Evolutionary conservation across 352 stramenopile species (phyloP), one percentile per base, ranked within the genome.

Genomic region (Pythium coloratum): DNA sequence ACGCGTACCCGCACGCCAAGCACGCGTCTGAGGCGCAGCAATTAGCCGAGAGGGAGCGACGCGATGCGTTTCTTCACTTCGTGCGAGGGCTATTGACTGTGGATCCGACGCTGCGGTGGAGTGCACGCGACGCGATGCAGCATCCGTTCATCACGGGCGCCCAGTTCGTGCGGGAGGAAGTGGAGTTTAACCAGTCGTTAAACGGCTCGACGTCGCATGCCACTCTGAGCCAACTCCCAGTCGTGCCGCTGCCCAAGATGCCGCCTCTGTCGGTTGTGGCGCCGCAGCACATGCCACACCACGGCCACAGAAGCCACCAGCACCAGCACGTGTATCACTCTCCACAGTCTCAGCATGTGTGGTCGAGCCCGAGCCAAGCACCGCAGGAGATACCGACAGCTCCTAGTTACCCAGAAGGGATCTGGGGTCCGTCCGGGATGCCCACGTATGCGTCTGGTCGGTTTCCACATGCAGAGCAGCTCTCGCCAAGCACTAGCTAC

Each of bases 61-160:
- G 78, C 0, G 64, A 74, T 0, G 71, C 72, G 36, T 82, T 86
- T 60, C 36, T 80, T 2, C 60, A 86, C 49, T 82, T 86, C n/a
- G 16, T 84, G 3, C 38, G 46, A 9, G 72, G 69, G 0, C 30
- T 86, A 9, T 59, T 86, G 3, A 18, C 32, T 26, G 50, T 78
- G 3, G 76, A 86, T 20, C 78, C 78, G 6, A 57, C 33, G n/a
- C 24, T 55, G 2, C 73, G 78, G 2, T 86, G 78, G 72, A 80
- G 69, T 6, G 75, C 78, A 4, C 56, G 71, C 13, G 60, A 77
- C 6, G 76, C 78, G 14, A 59, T 86, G 42, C 42, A 51, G n/a
- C 78, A 86, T 55, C 76, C 78, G 42, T 86, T 86, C 42, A 75
- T 86, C 32, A 81, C 76, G 5, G 76, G 78, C 50, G 59, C 67